Percentiles rank a stretch among this genome's conserved stretches.
Conservation (phyloP, 163 green algal genomes). For the Volvox carteri region DNA sequence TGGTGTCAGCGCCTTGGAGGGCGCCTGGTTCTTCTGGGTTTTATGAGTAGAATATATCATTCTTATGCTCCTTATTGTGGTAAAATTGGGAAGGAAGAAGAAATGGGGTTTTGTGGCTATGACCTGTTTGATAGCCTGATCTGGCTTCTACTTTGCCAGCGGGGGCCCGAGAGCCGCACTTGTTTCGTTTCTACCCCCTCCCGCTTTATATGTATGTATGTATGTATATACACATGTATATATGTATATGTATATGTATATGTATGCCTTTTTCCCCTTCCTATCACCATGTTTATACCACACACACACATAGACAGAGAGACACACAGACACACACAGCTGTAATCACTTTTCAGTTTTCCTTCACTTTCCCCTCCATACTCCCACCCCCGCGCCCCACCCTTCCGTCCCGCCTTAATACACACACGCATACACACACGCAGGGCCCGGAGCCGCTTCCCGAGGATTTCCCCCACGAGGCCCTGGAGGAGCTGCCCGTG, state of each 20-base stretch:
- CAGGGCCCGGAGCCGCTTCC: slow-evolving; percentile 35
- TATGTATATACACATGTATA: not conserved
- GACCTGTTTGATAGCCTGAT: too few species aligned
- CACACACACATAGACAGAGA: not conserved
- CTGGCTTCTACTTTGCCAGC: too few species aligned
- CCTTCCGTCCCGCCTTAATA: not conserved
- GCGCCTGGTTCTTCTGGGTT: too few species aligned
- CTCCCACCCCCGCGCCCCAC: not conserved
- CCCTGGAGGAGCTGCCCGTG: slow-evolving; percentile 63
- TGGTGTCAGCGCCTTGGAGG: too few species aligned
- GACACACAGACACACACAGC: not conserved
- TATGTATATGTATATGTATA: not conserved
- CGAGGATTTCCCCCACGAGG: slow-evolving; percentile 57
- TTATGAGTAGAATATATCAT: too few species aligned
- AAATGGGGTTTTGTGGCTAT: too few species aligned
- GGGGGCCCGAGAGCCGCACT: too few species aligned
- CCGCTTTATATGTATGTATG: not conserved
- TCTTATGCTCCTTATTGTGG: too few species aligned
- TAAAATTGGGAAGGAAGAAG: too few species aligned
- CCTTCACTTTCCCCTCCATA: not conserved
- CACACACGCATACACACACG: not conserved
- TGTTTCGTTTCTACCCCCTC: too few species aligned
- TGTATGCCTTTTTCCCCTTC: not conserved
- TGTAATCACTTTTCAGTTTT: not conserved
- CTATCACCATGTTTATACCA: too few species aligned